Evolutionary conservation across 208 protist species (phyloP).

Genomic region (Angomonas deanei): DNA sequence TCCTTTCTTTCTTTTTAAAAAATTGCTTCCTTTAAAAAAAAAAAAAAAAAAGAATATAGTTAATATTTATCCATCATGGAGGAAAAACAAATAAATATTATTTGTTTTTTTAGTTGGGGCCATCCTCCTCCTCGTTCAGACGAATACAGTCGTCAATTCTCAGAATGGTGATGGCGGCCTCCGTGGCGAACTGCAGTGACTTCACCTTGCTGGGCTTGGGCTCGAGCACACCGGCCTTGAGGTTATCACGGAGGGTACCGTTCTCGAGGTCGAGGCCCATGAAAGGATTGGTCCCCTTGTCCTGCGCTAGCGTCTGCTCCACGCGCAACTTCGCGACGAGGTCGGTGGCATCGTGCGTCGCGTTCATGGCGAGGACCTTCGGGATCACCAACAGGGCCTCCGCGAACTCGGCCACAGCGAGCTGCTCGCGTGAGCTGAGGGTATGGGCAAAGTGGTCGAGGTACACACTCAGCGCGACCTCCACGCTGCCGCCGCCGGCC

Average conservation of each 20-base stretch:
- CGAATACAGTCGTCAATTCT: constrained; percentile 99
- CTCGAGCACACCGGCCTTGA: constrained; percentile 98
- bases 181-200: constrained; percentile 98
- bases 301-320: constrained; percentile 82
- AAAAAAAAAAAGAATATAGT: constrained; percentile 2
- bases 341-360: constrained; percentile 97
- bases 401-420: constrained; percentile 98
- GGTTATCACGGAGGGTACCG: constrained; percentile 95
- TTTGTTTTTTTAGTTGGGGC: constrained; percentile 5
- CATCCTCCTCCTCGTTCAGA: constrained; percentile 82
- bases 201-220: constrained; percentile 99
- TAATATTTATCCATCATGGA: background rate
- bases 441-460: constrained; percentile 97
- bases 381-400: constrained; percentile 98
- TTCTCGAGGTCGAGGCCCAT: constrained; percentile 95
- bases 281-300: constrained; percentile 23
- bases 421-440: constrained; percentile 96
- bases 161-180: constrained; percentile 99
- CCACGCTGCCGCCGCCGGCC: constrained; percentile 98
- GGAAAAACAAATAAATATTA: constrained; percentile 7
- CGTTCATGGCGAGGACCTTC: constrained; percentile 98
- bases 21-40: background rate
- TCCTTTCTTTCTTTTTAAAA: no score
- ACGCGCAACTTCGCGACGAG: constrained; percentile 97
- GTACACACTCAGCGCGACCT: constrained; percentile 97